Evolutionary conservation across 495 filamentous ascomycete species (phyloP), one percentile per base, ranked within the genome.

Genomic region (Aspergillus baeticus): DNA sequence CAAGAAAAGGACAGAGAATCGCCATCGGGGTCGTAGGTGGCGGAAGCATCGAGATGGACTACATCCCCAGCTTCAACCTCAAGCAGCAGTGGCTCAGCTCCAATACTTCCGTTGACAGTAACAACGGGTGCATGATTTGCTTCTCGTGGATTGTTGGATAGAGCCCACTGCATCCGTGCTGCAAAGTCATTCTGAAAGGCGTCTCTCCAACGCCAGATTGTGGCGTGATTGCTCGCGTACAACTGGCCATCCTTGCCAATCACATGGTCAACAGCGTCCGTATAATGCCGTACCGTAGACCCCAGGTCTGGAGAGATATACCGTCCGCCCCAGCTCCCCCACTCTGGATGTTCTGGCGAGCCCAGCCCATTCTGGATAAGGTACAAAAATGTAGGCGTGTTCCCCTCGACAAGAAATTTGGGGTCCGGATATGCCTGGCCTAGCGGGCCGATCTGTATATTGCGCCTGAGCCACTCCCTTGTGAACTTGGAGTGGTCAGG

Each of bases 121-220:
- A 78, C 60, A 2, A 78, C 65, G 8, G 77, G 77, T 21, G 68
- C 67, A 51, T 81, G 76, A 43, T 75, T 77, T 7, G 66, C 69
- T 8, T 55, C 57, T 17, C 43, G 48, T n/a, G 65, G 50, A 37
- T 71, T 55, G 2, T 57, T n/a, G 3, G 63, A 55, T 0, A 79
- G 54, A 7, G 72, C 70, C 78, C 77, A 81, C 61, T 77, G 69
- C 43, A 81, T 78, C 2, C 78, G 63, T 10, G 77, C 77, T 0
- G 76, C 77, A 39, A 81, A 77, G 53, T 81, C 77, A 51, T 73
- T 74, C 61, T 80, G 75, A 51, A 71, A 78, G 0, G 73, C 75
- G 52, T 71, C 65, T 13, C 76, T 51, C 78, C 76, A 81, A 11
- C 78, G 64, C 77, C 77, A 81, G 49, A 79, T 75, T 1, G 77